phyloP scores from a whole-genome alignment of 495 filamentous ascomycete species.

The Tuber borchii region DNA sequence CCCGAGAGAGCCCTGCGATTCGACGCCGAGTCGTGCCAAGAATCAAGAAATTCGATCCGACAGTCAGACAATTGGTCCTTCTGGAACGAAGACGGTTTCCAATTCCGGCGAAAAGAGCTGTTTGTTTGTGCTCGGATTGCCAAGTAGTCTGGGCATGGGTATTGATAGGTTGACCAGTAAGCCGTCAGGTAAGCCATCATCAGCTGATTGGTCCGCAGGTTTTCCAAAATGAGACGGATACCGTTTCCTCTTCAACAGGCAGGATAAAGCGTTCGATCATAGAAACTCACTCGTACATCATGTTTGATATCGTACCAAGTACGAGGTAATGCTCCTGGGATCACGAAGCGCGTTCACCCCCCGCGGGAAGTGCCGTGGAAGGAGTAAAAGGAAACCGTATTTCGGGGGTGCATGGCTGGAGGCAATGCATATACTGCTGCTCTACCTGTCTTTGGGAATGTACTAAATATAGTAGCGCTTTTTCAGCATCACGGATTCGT shows the following conservation, averaged over 20 bases:
- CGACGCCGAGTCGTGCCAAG: neutral
- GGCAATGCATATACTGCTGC: neutral
- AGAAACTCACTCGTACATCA: neutral
- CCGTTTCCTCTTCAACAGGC: neutral
- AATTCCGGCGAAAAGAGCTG: neutral
- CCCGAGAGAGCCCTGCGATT: neutral
- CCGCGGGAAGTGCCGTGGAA: neutral
- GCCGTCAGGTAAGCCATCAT: neutral
- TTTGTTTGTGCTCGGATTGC: neutral
- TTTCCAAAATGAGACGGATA: neutral
- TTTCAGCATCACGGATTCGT: constrained; percentile 1
- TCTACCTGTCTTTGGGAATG: neutral
- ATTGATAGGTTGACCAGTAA: neutral
- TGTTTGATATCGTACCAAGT: neutral
- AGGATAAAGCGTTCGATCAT: neutral
- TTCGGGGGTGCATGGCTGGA: neutral
- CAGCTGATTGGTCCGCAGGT: neutral
- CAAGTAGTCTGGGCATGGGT: neutral
- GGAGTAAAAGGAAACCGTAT: neutral
- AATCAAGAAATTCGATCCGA: neutral
- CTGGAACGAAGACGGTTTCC: neutral
- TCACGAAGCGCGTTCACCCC: neutral
- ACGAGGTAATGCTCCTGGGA: neutral
- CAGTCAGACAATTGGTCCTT: neutral
- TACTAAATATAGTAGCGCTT: constrained; percentile 1